Percentiles rank a stretch among this genome's conserved stretches.
phyloP scores from a whole-genome alignment of 179 eudicot species.

The Monotropa hypopitys region DNA sequence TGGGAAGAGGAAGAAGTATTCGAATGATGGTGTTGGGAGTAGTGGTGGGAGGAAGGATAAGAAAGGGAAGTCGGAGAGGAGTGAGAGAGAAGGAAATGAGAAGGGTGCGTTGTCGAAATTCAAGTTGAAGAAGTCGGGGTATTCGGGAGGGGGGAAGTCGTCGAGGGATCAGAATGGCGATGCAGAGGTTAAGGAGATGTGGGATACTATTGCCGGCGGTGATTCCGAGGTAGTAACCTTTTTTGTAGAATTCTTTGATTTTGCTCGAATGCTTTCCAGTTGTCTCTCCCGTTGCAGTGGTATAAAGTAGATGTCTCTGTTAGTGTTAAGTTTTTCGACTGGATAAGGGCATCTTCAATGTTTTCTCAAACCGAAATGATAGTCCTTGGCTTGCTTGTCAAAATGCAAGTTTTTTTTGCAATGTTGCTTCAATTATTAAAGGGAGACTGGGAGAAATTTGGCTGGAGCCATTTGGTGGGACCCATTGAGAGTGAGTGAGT shows the following conservation, averaged over 20 bases:
- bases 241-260: neutral
- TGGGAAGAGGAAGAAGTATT: constrained; percentile 41
- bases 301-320: neutral
- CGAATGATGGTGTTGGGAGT: constrained; percentile 3
- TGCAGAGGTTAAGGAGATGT: constrained; percentile 80
- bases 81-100: constrained; percentile 22
- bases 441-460: neutral
- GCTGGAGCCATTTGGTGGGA: neutral
- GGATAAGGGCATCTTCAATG: neutral
- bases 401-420: neutral
- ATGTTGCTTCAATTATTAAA: neutral
- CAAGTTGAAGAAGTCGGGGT: constrained; percentile 34
- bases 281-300: neutral
- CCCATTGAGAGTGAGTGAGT: neutral
- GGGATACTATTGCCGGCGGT: constrained; percentile 75
- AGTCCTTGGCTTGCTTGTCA: neutral
- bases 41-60: constrained; percentile 26
- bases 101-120: constrained; percentile 34
- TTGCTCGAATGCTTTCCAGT: neutral
- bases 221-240: constrained; percentile 49
- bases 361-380: neutral
- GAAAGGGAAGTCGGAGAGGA: constrained; percentile 26
- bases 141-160: constrained; percentile 10
- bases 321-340: neutral
- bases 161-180: constrained; percentile 37